Base-by-base conservation (phyloP, 306 rosid genomes). In the Vigna mungo region DNA sequence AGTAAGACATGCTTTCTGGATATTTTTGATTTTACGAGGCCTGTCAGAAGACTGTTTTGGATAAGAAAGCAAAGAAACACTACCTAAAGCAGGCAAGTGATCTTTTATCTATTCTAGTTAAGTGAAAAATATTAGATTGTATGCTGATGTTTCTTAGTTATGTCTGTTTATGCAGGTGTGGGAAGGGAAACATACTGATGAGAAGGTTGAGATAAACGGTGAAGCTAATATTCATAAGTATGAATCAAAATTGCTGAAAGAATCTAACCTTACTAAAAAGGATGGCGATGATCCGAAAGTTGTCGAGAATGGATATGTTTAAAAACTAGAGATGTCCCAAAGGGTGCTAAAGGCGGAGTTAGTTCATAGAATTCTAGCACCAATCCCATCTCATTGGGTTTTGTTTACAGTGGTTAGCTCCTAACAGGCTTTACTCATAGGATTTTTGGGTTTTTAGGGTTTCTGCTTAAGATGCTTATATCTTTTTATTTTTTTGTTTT, bases 1-100 rank as follows among this genome's bases (percentile, higher is more conserved):
- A 91, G 96, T 79, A 94, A 86, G 85, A 91, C 98, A 23, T 91
- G 98, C 81, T 90, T 94, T 76, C 77, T 94, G 80, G 98, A 91
- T 68, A 94, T 71, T 94, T 94, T 71, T 90, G 90, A 18, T 94
- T 94, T 55, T 94, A 91, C 21, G 98, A 94, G 83, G 60, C 88
- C 3, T 96, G 98, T 3, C 97, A 94, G 76, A 94, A 87, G 88
- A 88, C 96, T 20, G 91, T 94, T 39, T 90, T 85, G 85, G 98
- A 95, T 88, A 91, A 90, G 87, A 94, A 94, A 79, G 96, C 96
- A 0, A 94, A 89, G 85, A 92, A 90, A 73, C 98, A 90, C 65
- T 90, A n/a, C 80, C 91, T 88, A 73, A 94, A 88, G 80, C 98
- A 94, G 97, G 97, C 53, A 82, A 53, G 85, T 49, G n/a, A 21